A percentile compares a stretch with the other conserved stretches of the same genome.
Evolutionary conservation across 2,329 filamentous ascomycete species (phyloP).

Genomic region (Chrysosporium queenslandicum): DNA sequence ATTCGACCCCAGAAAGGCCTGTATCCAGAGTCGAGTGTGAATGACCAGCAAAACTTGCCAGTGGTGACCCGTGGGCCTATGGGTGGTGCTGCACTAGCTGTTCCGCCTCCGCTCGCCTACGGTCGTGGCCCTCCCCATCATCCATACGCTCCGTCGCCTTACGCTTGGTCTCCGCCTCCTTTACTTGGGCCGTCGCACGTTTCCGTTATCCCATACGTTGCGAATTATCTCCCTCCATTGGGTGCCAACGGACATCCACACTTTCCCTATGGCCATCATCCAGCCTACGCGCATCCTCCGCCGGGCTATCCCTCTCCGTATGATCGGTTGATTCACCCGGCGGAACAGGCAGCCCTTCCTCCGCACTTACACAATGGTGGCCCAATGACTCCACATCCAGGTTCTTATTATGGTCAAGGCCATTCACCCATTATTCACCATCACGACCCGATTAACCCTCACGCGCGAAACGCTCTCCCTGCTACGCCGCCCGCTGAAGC

Average conservation of each 20-base stretch:
- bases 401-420: conserved; percentile 7
- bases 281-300: conserved; percentile 22
- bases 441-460: background rate
- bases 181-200: conserved; percentile 36
- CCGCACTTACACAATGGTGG: conserved; percentile 22
- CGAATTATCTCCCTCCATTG: conserved; percentile 32
- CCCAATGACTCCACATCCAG: conserved; percentile 14
- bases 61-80: conserved; percentile 68
- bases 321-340: conserved; percentile 27
- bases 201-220: conserved; percentile 27
- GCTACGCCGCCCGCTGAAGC: background rate
- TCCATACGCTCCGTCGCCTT: conserved; percentile 31
- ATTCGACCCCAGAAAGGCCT: conserved; percentile 86
- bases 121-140: conserved; percentile 36
- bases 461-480: conserved; percentile 4
- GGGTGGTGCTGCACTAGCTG: conserved; percentile 45
- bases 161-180: conserved; percentile 38
- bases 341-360: conserved; percentile 24
- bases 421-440: conserved; percentile 1
- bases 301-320: conserved; percentile 25
- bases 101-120: conserved; percentile 45
- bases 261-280: conserved; percentile 27
- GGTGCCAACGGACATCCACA: conserved; percentile 23
- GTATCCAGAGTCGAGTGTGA: conserved; percentile 92
- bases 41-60: conserved; percentile 70